phyloP scores from a whole-genome alignment of 257 asterid genomes.

The Salvia miltiorrhiza region DNA sequence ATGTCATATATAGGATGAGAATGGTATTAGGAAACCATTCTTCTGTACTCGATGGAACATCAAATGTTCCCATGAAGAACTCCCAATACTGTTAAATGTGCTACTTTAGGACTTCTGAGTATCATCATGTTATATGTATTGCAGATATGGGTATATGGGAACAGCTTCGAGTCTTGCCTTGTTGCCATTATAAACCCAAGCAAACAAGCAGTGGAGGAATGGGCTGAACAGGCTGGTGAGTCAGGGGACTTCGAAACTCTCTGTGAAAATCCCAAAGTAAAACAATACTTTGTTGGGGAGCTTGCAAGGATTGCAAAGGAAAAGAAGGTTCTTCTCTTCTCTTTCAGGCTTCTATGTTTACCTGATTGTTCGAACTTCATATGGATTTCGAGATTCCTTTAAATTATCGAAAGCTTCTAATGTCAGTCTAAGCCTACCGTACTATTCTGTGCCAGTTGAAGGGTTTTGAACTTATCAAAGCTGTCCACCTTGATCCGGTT shows the following conservation, averaged over 20 bases:
- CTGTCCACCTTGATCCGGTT: slow-evolving; percentile 85
- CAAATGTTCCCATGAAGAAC: neutral
- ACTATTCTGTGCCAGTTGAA: slow-evolving; percentile 55
- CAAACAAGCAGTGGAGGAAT: slow-evolving; percentile 57
- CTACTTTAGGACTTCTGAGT: slow-evolving; percentile 13
- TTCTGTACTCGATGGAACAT: neutral
- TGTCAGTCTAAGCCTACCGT: slow-evolving; percentile 17
- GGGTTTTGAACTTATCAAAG: slow-evolving; percentile 84
- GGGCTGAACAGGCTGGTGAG: slow-evolving; percentile 67
- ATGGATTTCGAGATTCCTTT: neutral
- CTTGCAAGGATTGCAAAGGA: slow-evolving; percentile 64
- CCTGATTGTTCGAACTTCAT: no score
- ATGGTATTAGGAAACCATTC: neutral
- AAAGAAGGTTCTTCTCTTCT: slow-evolving; percentile 58
- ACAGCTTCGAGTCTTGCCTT: slow-evolving; percentile 90
- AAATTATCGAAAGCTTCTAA: neutral
- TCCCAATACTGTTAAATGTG: neutral
- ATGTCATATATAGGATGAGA: neutral
- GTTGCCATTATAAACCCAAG: slow-evolving; percentile 76
- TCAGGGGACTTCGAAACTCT: slow-evolving; percentile 64
- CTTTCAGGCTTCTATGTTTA: neutral
- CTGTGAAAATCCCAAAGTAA: slow-evolving; percentile 60
- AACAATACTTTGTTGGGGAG: slow-evolving; percentile 62
- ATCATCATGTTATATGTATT: slow-evolving; percentile 9
- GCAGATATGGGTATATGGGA: slow-evolving; percentile 98